A percentile compares a stretch with the other conserved stretches of the same genome.
Conservation (phyloP, 441 rosid species). For the Adansonia grandidieri region DNA sequence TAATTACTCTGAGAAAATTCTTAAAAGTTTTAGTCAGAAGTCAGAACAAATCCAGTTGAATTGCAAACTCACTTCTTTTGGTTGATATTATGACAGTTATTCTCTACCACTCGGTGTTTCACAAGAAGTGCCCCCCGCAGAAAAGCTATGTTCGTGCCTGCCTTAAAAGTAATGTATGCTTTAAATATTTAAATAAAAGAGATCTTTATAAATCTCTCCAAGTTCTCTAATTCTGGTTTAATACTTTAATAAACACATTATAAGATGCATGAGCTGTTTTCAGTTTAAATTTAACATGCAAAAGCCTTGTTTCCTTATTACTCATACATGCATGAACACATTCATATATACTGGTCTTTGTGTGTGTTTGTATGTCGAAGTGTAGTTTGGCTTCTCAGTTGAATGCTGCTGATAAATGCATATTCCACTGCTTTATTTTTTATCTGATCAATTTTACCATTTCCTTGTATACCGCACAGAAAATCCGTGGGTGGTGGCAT, state of each 20-base stretch:
- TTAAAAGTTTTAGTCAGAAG: constrained; percentile 22
- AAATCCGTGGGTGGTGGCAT: neutral
- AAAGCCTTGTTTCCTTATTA: neutral
- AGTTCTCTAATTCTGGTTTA: constrained; percentile 20
- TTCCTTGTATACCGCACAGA: neutral
- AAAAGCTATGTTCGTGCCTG: constrained; percentile 87
- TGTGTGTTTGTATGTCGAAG: constrained; percentile 7
- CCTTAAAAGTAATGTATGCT: constrained; percentile 99
- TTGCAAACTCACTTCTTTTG: constrained; percentile 27
- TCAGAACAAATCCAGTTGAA: constrained; percentile 19
- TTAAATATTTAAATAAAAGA: constrained; percentile 36
- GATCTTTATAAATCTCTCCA: constrained; percentile 1
- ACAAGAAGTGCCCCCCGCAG: constrained; percentile 90
- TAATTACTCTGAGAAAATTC: constrained; percentile 26
- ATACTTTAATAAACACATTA: constrained; percentile 4
- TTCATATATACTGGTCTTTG: neutral
- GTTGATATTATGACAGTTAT: constrained; percentile 61
- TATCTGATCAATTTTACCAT: neutral
- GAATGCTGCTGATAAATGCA: neutral
- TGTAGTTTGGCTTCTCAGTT: neutral
- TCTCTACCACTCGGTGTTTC: constrained; percentile 90
- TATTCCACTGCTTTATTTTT: constrained; percentile 1
- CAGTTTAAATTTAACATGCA: neutral
- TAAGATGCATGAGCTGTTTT: constrained; percentile 9
- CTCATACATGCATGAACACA: neutral